These are phyloP conservation scores for Brassica rapa DNA, from an alignment of 345 rosid genomes.

Conservation along the genomic window DNA sequence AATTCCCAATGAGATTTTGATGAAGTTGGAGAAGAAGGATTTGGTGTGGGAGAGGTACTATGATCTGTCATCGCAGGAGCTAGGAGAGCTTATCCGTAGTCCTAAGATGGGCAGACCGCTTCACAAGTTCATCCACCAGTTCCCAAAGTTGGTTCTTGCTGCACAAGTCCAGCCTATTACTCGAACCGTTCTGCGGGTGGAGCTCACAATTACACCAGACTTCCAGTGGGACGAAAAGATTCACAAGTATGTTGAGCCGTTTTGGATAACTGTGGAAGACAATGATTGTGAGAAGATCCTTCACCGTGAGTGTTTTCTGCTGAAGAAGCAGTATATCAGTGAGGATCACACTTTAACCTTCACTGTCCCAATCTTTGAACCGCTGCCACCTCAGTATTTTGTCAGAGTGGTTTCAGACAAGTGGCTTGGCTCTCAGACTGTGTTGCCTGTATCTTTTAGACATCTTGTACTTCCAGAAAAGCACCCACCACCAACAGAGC, in stretches of 20 bases:
- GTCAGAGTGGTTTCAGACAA: conserved; percentile 89
- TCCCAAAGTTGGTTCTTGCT: conserved; percentile 80
- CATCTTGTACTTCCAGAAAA: conserved; percentile 97
- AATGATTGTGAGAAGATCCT: conserved; percentile 92
- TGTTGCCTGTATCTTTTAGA: conserved; percentile 87
- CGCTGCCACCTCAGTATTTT: conserved; percentile 93
- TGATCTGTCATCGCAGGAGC: conserved; percentile 85
- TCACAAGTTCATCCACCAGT: conserved; percentile 86
- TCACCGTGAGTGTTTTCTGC: conserved; percentile 87
- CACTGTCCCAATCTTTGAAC: conserved; percentile 92
- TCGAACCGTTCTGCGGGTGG: conserved; percentile 78
- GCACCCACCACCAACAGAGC: conserved; percentile 96
- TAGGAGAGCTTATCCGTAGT: conserved; percentile 85
- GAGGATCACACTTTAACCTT: conserved; percentile 88
- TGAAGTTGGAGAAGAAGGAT: conserved; percentile 93
- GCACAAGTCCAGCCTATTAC: conserved; percentile 94
- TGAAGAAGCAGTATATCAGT: conserved; percentile 83
- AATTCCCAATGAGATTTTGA: conserved; percentile 79
- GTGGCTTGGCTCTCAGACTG: conserved; percentile 92
- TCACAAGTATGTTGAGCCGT: conserved; percentile 94
- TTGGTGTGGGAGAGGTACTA: conserved; percentile 97
- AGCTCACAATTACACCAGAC: conserved; percentile 87
- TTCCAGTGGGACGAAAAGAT: conserved; percentile 94
- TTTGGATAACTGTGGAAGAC: conserved; percentile 96
- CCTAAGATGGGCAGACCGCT: conserved; percentile 89